Evolutionary conservation across 345 rosid species (phyloP), one percentile per base, ranked within the genome.

Genomic region (Euphorbia pulcherrima): DNA sequence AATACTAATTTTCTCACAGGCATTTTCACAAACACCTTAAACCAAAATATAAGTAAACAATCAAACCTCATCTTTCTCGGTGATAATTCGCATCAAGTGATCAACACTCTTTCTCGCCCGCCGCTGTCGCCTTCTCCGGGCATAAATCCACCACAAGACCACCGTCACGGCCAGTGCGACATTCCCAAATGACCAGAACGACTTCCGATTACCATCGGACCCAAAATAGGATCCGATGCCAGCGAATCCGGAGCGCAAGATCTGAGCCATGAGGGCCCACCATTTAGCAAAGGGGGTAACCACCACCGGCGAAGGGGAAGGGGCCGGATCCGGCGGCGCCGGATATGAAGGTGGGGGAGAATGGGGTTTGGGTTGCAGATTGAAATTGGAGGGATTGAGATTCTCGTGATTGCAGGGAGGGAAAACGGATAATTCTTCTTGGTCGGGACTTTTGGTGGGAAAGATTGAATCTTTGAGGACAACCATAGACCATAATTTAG

Each of bases 21-120:
- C 76, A 71, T 70, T 77, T 65, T 20, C 21, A 50, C 69, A 66
- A 78, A 70, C 75, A 74, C 52, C 52, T 56, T 53, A 21, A 39
- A 48, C 27, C 39, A 30, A 62, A 75, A 26, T 20, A 18, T 2
- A 14, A 6, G 11, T 78, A 44, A 84, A 79, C 77, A 30, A 65
- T 7, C 47, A 67, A 29, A 73, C 72, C 77, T 73, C 55, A n/a
- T 73, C 77, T 53, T 73, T 67, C 35, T 73, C 72, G n/a, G 39
- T 68, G 17, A 67, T 61, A 52, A 73, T 67, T 62, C 46, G 67
- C 56, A 67, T 27, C 63, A 73, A 61, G 29, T 51, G 68, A 30
- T 39, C 77, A 27, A 73, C 72, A 4, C 26, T 53, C 16, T 60
- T 58, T 13, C 67, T 62, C 44, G 55, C 53, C 33, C 48, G 71